phyloP scores from a whole-genome alignment of 257 asterid genomes.

The Ballota nigra region DNA sequence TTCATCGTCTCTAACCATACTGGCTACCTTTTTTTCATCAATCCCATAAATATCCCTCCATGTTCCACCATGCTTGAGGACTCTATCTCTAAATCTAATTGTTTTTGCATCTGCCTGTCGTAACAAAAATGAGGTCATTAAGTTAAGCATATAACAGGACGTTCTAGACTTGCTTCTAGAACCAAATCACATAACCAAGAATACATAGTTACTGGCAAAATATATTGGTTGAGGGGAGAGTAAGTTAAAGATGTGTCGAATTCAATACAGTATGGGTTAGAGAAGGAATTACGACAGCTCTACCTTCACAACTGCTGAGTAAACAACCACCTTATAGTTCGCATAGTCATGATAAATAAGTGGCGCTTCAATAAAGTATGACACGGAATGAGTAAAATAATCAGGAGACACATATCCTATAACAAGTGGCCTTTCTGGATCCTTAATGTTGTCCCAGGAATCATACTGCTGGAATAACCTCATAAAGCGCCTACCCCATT shows the following conservation, averaged over 20 bases:
- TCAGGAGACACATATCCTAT: constrained; percentile 99
- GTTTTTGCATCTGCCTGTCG: constrained; percentile 98
- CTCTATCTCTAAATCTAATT: constrained; percentile 78
- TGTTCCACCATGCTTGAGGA: constrained; percentile 77
- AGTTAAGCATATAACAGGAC: neutral
- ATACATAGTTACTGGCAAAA: constrained; percentile 15
- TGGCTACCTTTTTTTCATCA: constrained; percentile 92
- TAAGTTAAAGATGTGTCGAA: constrained; percentile 2
- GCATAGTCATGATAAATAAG: constrained; percentile 69
- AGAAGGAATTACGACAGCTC: constrained; percentile 17
- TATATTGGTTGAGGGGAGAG: neutral
- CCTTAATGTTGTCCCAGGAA: constrained; percentile 91
- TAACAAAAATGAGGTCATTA: constrained; percentile 19
- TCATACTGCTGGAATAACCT: constrained; percentile 73
- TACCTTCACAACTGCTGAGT: constrained; percentile 99
- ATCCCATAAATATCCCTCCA: constrained; percentile 95
- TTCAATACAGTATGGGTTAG: constrained; percentile 10
- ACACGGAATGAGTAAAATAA: constrained; percentile 97
- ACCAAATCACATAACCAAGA: constrained; percentile 2
- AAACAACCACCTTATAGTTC: constrained; percentile 86
- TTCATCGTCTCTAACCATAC: constrained; percentile 88
- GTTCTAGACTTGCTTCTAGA: constrained; percentile 1
- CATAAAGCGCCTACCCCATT: constrained; percentile 98
- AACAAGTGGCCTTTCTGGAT: constrained; percentile 78
- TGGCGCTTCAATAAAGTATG: constrained; percentile 95